phyloP scores from a whole-genome alignment of 2,329 filamentous ascomycete genomes.

The Erysiphe pulchra region DNA sequence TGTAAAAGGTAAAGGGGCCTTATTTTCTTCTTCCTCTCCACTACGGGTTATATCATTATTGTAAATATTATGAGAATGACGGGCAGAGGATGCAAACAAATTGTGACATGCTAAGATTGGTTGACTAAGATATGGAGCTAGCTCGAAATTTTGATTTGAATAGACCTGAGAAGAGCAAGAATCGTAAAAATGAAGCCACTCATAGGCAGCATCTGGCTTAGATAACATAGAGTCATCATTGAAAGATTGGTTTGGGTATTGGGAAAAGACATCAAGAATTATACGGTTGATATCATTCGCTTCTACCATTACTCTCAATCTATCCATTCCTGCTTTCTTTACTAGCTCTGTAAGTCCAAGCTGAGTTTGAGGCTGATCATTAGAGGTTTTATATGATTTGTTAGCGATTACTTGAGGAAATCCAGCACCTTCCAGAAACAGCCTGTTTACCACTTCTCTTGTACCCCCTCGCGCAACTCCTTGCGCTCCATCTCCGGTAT shows the following conservation, averaged over 20 bases:
- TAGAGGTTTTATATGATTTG: constrained; percentile 7
- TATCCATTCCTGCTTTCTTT: constrained; percentile 47
- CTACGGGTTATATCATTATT: constrained; percentile 23
- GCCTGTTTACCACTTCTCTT: constrained; percentile 51
- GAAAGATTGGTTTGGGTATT: constrained; percentile 68
- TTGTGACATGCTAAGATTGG: constrained; percentile 75
- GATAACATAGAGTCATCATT: constrained; percentile 81
- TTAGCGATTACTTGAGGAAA: constrained; percentile 21
- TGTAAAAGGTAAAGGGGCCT: constrained; percentile 44
- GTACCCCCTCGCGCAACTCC: constrained; percentile 45
- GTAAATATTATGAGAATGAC: constrained; percentile 12
- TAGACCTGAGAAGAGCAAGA: constrained; percentile 53
- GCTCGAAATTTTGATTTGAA: constrained; percentile 76
- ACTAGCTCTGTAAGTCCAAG: constrained; percentile 47
- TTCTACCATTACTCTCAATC: constrained; percentile 50
- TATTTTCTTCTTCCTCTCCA: constrained; percentile 16
- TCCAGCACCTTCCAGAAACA: constrained; percentile 56
- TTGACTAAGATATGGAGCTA: constrained; percentile 65
- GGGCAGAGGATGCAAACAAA: constrained; percentile 52
- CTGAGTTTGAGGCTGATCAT: constrained; percentile 22
- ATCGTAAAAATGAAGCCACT: constrained; percentile 92
- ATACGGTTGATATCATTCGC: constrained; percentile 57
- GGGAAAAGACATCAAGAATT: constrained; percentile 58
- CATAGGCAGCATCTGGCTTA: constrained; percentile 59
- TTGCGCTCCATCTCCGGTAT: constrained; percentile 45